Conservation (phyloP, 768 basidiomycete species). For the Leccinum barrowsii region DNA sequence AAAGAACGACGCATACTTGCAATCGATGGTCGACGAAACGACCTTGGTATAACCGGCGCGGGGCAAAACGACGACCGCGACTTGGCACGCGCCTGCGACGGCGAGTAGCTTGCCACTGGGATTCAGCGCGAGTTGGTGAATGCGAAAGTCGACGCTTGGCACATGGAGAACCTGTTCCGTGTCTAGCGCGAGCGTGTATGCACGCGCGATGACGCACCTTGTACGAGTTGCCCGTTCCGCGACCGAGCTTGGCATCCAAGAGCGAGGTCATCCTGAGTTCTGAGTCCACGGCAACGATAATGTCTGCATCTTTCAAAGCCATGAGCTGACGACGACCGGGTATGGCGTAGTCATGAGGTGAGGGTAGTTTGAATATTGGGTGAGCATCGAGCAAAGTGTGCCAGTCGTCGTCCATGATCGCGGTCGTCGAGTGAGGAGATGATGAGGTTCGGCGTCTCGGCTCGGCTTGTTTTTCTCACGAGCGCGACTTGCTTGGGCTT, state of each 20-base stretch:
- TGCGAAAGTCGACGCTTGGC: slow-evolving; percentile 76
- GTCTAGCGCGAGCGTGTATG: neutral
- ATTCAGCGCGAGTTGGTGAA: slow-evolving; percentile 74
- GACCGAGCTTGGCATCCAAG: slow-evolving; percentile 60
- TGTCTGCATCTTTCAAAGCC: slow-evolving; percentile 77
- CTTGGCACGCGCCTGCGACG: slow-evolving; percentile 77
- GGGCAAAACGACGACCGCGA: slow-evolving; percentile 84
- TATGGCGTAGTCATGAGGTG: slow-evolving; percentile 45
- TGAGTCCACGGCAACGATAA: slow-evolving; percentile 77
- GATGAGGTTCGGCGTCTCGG: slow-evolving; percentile 24
- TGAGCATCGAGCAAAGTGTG: slow-evolving; percentile 55
- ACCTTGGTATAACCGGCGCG: slow-evolving; percentile 69
- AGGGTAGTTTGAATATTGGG: slow-evolving; percentile 58
- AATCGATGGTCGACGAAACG: slow-evolving; percentile 67
- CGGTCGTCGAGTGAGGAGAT: slow-evolving; percentile 5
- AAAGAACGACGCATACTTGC: slow-evolving; percentile 60
- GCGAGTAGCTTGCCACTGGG: slow-evolving; percentile 85
- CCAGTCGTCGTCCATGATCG: slow-evolving; percentile 55
- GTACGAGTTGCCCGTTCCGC: slow-evolving; percentile 54
- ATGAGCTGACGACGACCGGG: slow-evolving; percentile 71
- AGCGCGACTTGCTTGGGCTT: slow-evolving; percentile 37
- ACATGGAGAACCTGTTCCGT: slow-evolving; percentile 65
- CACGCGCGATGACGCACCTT: slow-evolving; percentile 50
- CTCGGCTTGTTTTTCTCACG: slow-evolving; percentile 28
- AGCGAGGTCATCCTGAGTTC: slow-evolving; percentile 81